phyloP scores from a whole-genome alignment of 108 stramenopile species.

The Bacterosira constricta region DNA sequence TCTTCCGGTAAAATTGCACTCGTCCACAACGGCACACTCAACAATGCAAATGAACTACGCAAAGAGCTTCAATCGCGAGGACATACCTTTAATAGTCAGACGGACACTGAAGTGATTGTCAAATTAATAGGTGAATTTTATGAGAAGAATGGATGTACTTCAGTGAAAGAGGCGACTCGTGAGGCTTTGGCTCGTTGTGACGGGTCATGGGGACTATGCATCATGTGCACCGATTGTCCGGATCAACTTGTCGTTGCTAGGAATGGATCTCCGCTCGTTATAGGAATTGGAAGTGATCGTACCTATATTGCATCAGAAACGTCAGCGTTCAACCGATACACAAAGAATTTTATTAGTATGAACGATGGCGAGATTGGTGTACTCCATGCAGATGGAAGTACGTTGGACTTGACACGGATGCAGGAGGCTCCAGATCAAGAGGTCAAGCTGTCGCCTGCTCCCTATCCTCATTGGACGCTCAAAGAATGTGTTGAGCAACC shows the following conservation, averaged over 20 bases:
- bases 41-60: slow-evolving; percentile 92
- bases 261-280: slow-evolving; percentile 97
- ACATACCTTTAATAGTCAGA: slow-evolving; percentile 89
- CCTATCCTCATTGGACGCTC: slow-evolving; percentile 96
- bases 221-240: slow-evolving; percentile 84
- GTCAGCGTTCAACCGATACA: slow-evolving; percentile 97
- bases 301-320: slow-evolving; percentile 97
- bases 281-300: slow-evolving; percentile 92
- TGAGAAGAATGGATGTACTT: slow-evolving; percentile 40
- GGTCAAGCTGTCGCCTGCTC: slow-evolving; percentile 91
- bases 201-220: slow-evolving; percentile 94
- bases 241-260: slow-evolving; percentile 96
- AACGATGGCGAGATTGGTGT: slow-evolving; percentile 99
- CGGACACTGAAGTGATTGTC: slow-evolving; percentile 99
- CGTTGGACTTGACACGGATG: slow-evolving; percentile 86
- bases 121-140: slow-evolving; percentile 90
- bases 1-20: slow-evolving; percentile 92
- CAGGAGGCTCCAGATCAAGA: slow-evolving; percentile 93
- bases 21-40: slow-evolving; percentile 99
- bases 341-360: slow-evolving; percentile 98
- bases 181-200: slow-evolving; percentile 87
- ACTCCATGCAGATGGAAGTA: slow-evolving; percentile 89
- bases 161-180: slow-evolving; percentile 83
- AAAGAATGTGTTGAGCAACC: slow-evolving; percentile 80
- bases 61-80: slow-evolving; percentile 82